phyloP scores from a whole-genome alignment of 2,329 filamentous ascomycete genomes.

The Orbilia javanica region DNA sequence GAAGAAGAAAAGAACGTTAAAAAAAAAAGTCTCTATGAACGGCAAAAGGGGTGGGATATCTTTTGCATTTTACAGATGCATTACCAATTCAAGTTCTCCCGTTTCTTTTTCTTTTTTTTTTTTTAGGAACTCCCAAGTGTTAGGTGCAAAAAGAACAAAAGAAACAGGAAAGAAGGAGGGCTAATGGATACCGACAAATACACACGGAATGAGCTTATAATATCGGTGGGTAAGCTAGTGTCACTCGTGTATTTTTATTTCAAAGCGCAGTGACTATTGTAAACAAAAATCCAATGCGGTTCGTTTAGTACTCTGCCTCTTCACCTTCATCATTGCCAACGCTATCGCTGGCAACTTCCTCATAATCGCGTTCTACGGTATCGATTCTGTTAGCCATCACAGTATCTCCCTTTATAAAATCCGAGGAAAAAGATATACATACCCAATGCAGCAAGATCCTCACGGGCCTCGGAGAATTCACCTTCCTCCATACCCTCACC shows the following conservation, averaged over 20 bases:
- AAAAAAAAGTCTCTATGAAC: conserved; percentile 37
- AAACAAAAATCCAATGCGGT: conserved; percentile 31
- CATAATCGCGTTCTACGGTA: conserved; percentile 86
- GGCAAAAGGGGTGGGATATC: not conserved
- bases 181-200: conserved; percentile 5
- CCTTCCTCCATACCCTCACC: conserved; percentile 99
- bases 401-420: not conserved
- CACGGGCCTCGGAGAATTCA: conserved; percentile 98
- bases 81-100: conserved; percentile 33
- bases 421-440: conserved; percentile 25
- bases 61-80: conserved; percentile 47
- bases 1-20: conserved; percentile 28
- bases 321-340: conserved; percentile 81
- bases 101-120: conserved; percentile 18
- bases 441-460: conserved; percentile 90
- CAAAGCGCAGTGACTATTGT: conserved; percentile 54
- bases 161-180: conserved; percentile 18
- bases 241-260: conserved; percentile 38
- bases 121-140: conserved; percentile 11
- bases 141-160: conserved; percentile 24
- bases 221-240: conserved; percentile 14
- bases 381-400: not conserved
- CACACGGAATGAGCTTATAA: not conserved
- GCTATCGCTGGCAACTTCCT: conserved; percentile 96
- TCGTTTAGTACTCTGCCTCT: conserved; percentile 88